phyloP scores from a whole-genome alignment of 306 rosid species.

The Spatholobus suberectus region DNA sequence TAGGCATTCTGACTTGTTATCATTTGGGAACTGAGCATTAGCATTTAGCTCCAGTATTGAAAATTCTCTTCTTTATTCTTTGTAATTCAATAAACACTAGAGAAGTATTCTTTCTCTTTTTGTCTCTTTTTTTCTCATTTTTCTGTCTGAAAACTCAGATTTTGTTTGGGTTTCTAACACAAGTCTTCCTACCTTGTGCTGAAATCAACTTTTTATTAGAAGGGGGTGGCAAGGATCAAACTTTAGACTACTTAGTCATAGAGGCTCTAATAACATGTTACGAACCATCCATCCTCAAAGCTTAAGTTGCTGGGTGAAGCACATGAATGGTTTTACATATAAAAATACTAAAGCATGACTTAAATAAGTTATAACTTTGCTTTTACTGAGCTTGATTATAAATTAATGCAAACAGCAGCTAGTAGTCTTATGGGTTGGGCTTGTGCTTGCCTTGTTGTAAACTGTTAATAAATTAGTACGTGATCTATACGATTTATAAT shows the following conservation, averaged over 20 bases:
- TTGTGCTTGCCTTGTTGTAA: background rate
- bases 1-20: background rate
- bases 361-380: conserved; percentile 16
- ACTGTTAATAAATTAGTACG: background rate
- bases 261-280: background rate
- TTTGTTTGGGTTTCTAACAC: background rate
- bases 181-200: background rate
- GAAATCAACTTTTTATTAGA: background rate
- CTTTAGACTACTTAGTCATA: background rate
- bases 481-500: background rate
- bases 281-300: background rate
- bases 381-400: background rate
- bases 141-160: background rate
- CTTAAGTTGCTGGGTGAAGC: background rate
- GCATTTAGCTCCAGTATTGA: background rate
- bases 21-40: background rate
- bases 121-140: too few species aligned
- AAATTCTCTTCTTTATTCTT: conserved; percentile 3
- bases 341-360: conserved; percentile 18
- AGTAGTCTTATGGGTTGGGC: background rate
- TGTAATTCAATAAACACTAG: background rate
- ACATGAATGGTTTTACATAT: too few species aligned
- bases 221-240: background rate
- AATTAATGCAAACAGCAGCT: background rate
- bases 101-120: background rate